phyloP scores from a whole-genome alignment of 2,329 filamentous ascomycete genomes.

The Fusarium goolgardi region DNA sequence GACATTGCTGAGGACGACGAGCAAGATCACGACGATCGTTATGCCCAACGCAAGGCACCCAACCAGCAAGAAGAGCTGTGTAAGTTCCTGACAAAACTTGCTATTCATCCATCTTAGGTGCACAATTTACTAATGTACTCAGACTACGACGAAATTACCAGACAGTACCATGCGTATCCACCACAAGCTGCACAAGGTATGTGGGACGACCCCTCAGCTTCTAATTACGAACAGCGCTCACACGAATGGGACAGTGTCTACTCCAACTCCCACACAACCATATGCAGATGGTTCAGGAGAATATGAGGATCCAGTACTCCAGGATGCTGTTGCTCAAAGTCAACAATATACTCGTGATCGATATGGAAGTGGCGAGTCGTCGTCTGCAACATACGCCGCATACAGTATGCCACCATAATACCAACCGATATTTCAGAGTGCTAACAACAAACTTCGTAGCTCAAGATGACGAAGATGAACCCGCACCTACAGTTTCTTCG shows the following conservation, averaged over 20 bases:
- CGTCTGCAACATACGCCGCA: conserved; percentile 16
- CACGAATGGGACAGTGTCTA: conserved; percentile 11
- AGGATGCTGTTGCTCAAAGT: conserved; percentile 28
- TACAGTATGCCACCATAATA: conserved; percentile 16
- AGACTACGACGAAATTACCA: conserved; percentile 29
- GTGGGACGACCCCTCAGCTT: background rate
- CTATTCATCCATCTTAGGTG: background rate
- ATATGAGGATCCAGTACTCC: conserved; percentile 23
- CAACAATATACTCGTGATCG: conserved; percentile 15
- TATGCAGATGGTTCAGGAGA: conserved; percentile 8
- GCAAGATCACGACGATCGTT: conserved; percentile 5
- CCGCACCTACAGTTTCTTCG: conserved; percentile 40
- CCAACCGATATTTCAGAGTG: background rate
- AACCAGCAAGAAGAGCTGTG: background rate
- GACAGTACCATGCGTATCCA: conserved; percentile 13
- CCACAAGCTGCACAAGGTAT: conserved; percentile 20
- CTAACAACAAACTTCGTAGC: conserved; percentile 7
- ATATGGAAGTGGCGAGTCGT: conserved; percentile 29
- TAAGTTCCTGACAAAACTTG: background rate
- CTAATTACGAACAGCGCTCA: background rate
- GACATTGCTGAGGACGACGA: conserved; percentile 36
- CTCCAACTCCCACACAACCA: conserved; percentile 5
- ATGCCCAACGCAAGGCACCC: conserved; percentile 1
- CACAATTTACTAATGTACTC: background rate
- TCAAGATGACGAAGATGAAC: conserved; percentile 44